Conservation (phyloP, 2,329 filamentous ascomycete species). For the Catunica adiposa region DNA sequence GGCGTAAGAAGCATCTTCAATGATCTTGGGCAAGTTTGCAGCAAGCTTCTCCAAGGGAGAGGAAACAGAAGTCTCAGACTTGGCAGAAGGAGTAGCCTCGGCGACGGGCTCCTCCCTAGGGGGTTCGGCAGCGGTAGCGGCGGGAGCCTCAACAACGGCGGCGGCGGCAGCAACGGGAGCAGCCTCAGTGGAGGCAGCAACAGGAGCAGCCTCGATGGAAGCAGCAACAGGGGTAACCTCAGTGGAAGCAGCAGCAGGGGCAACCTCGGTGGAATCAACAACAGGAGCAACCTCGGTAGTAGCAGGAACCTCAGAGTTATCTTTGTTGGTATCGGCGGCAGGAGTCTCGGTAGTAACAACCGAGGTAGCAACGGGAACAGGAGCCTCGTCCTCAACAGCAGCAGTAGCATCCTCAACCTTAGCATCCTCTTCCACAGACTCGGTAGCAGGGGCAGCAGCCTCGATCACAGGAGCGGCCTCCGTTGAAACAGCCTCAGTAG, state of each 20-base stretch:
- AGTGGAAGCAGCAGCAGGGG: not conserved
- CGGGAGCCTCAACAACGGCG: not conserved
- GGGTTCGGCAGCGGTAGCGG: not conserved
- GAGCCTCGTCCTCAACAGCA: not conserved
- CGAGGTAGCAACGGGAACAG: not conserved
- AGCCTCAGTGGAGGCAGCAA: not conserved
- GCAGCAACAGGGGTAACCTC: not conserved
- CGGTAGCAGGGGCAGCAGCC: not conserved
- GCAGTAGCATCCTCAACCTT: not conserved
- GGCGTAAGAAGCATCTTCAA: slow-evolving; percentile 39
- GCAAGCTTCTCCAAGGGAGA: slow-evolving; percentile 39
- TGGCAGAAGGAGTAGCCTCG: not conserved
- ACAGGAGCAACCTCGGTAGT: not conserved
- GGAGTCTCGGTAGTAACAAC: not conserved
- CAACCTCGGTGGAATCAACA: not conserved
- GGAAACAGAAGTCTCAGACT: not conserved
- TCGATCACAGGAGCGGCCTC: not conserved
- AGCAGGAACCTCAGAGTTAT: not conserved
- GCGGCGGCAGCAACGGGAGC: not conserved
- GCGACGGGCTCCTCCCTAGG: not conserved
- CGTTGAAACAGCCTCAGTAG: too few species aligned
- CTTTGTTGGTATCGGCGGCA: not conserved
- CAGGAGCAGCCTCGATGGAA: not conserved
- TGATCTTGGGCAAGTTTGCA: slow-evolving; percentile 39
- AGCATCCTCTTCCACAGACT: not conserved